A percentile compares a stretch with the other conserved stretches of the same genome.
phyloP scores from a whole-genome alignment of 2,329 filamentous ascomycete species.

The Lachnum nothofagi region DNA sequence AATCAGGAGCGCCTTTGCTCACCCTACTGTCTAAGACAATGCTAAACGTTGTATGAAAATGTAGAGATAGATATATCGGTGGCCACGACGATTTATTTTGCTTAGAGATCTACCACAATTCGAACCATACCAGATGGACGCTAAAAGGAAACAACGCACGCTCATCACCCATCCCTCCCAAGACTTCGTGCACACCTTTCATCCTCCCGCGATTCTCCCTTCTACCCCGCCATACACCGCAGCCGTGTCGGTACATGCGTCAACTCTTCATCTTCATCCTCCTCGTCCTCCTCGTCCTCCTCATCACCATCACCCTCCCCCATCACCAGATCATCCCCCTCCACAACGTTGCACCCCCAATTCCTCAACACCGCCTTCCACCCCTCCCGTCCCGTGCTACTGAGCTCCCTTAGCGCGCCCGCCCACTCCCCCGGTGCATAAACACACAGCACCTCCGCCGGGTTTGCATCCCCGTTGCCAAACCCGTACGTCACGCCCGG shows the following conservation, averaged over 20 bases:
- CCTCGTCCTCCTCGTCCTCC: constrained; percentile 21
- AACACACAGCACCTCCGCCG: constrained; percentile 5
- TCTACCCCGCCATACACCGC: constrained; percentile 10
- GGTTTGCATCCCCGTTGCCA: not conserved
- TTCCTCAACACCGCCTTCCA: constrained; percentile 1
- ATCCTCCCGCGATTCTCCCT: no score
- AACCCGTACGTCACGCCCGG: constrained; percentile 1
- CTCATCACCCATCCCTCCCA: no score
- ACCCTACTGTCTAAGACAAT: no score
- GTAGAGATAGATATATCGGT: not conserved
- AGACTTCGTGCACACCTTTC: no score
- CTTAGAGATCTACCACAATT: not conserved
- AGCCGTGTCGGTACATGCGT: constrained; percentile 6
- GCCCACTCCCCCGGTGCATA: constrained; percentile 5
- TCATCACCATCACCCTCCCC: not conserved
- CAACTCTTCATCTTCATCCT: constrained; percentile 25
- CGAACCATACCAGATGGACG: not conserved
- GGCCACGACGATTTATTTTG: not conserved
- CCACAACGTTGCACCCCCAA: not conserved
- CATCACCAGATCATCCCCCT: no score
- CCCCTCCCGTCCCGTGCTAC: not conserved
- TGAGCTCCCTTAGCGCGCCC: not conserved
- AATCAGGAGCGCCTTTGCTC: no score
- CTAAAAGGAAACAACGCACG: not conserved
- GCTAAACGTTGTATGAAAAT: no score